Evolutionary conservation across 2,329 filamentous ascomycete species (phyloP), one percentile per base, ranked within the genome.

Genomic region (Rhynchosporium graminicola): DNA sequence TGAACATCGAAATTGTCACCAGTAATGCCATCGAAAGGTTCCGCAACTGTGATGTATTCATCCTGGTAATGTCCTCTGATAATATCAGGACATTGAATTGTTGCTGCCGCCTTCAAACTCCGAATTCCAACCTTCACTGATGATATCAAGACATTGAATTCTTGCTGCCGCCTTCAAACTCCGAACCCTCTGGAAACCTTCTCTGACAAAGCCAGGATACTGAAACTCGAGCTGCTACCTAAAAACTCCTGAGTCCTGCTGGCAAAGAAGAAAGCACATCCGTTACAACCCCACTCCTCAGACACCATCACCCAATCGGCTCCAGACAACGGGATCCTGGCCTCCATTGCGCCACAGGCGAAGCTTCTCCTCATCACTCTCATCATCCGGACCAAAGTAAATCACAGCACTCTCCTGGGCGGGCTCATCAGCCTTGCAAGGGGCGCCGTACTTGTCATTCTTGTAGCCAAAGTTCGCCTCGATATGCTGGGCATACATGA

Each of bases 341-440:
- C 51, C 33, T 28, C 31, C 26, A 33, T 40, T 54, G 15, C 51
- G 33, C 51, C 51, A 54, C 20, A 54, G 12, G 12, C 33, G 4
- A 9, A 54, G 38, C 3, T 42, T 42, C 33, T 26, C 38, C 13
- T 28, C 13, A 20, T 40, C 7, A n/a, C 10, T 10, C 8, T 54
- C 51, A 10, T 40, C 33, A 26, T 42, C 51, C 10, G 51, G 51
- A 4, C 31, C 51, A 36, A 54, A 20, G 51, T 54, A 54, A 33
- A 54, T 54, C n/a, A 36, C 29, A 3, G 51, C 51, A 26, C 33
- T 54, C 33, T 54, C 51, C 4, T 42, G 26, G 10, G 33, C 31
- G 7, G 3, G 8, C 5, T 8, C 33, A 26, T 28, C 6, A 3
- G 51, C 15, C 4, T 40, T 13, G 46, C 33, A 10, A 5, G 12